These are phyloP conservation scores for Bolboschoenoplectus hybrid DNA, from an alignment of 202 grass and related monocot genomes.

Conservation along the genomic window DNA sequence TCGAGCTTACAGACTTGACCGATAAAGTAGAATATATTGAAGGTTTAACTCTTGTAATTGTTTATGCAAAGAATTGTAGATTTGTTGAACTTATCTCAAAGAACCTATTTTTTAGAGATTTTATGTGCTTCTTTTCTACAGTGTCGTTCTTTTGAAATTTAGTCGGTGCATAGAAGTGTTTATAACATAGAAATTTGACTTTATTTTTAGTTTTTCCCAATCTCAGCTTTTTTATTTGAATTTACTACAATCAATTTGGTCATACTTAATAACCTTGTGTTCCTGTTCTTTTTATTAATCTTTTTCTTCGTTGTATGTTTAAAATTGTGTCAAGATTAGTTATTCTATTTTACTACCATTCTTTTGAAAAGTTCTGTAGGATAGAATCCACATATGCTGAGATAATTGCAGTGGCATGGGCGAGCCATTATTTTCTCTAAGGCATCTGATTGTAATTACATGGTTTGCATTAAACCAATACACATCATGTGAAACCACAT, in stretches of 20 bases:
- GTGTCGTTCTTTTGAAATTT: neutral
- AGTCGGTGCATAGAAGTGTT: conserved; percentile 10
- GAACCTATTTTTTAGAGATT: neutral
- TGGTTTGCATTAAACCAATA: neutral
- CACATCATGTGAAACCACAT: neutral
- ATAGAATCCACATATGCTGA: neutral
- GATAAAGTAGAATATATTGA: conserved; percentile 41
- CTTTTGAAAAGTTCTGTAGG: neutral
- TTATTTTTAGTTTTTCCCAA: neutral
- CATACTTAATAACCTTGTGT: neutral
- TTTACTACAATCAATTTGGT: neutral
- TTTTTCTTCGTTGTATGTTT: neutral
- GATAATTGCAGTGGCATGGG: neutral
- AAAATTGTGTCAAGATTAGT: neutral
- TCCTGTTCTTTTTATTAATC: neutral
- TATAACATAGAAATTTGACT: conserved; percentile 8
- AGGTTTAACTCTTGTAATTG: conserved; percentile 7
- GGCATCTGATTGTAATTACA: neutral
- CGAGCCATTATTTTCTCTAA: neutral
- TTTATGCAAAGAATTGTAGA: conserved; percentile 9
- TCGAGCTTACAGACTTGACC: conserved; percentile 71
- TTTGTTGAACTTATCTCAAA: conserved; percentile 24
- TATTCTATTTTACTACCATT: neutral
- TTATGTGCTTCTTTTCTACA: conserved; percentile 10
- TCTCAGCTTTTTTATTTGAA: neutral